Percentiles rank a stretch among this genome's conserved stretches.
These are phyloP conservation scores for Priceomyces melissophilus DNA, from an alignment of 805 yeast genomes.

Conservation along the genomic window DNA sequence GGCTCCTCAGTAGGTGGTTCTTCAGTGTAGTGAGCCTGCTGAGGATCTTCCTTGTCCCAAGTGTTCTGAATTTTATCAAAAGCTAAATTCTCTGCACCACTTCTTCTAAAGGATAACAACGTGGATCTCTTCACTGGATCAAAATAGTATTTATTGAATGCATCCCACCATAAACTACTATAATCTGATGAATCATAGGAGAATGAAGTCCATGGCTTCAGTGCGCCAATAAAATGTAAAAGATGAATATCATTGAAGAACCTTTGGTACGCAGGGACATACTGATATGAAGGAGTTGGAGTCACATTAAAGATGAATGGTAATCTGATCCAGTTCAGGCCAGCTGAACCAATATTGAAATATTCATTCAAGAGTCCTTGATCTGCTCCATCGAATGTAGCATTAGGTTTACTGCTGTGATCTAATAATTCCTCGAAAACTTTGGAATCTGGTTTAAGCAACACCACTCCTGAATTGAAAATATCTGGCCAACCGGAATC, in stretches of 20 bases:
- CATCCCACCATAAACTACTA: conserved; percentile 37
- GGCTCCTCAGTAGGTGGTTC: background rate
- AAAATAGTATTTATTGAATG: conserved; percentile 31
- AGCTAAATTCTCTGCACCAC: conserved; percentile 21
- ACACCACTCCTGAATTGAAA: conserved; percentile 77
- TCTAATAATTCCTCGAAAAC: conserved; percentile 32
- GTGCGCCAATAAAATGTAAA: conserved; percentile 64
- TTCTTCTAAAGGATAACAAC: conserved; percentile 9
- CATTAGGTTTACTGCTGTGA: conserved; percentile 9
- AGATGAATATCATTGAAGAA: background rate
- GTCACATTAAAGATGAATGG: conserved; percentile 89
- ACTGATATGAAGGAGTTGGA: conserved; percentile 58
- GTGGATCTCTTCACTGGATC: conserved; percentile 13
- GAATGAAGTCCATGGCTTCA: conserved; percentile 51
- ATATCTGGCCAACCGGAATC: conserved; percentile 93
- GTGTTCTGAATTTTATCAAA: conserved; percentile 17
- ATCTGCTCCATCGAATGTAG: conserved; percentile 82
- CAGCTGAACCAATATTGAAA: conserved; percentile 35
- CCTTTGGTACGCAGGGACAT: conserved; percentile 55
- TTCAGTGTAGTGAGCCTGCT: background rate
- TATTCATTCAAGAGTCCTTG: conserved; percentile 84
- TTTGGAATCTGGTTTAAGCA: conserved; percentile 48
- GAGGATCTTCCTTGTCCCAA: conserved; percentile 16
- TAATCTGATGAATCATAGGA: conserved; percentile 10
- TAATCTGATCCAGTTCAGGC: conserved; percentile 58